These are phyloP conservation scores for Biscogniauxia sp. DNA, from an alignment of 2,329 filamentous ascomycete species.

Conservation along the genomic window DNA sequence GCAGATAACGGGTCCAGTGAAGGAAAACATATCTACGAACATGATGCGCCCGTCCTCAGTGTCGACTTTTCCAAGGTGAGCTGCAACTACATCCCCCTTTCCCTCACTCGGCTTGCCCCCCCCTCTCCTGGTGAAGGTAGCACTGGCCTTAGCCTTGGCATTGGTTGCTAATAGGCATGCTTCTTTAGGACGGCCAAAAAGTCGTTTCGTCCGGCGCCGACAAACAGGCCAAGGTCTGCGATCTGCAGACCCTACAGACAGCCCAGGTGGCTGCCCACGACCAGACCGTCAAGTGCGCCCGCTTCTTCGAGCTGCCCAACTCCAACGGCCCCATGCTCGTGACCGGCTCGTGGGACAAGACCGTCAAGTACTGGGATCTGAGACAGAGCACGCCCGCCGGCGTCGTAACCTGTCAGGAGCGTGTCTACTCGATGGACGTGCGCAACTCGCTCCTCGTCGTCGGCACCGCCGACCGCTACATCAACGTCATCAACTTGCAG, in stretches of 20 bases:
- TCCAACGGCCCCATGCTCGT: constrained; percentile 76
- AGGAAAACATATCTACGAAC: constrained; percentile 82
- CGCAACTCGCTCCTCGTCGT: constrained; percentile 85
- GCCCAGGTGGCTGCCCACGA: constrained; percentile 82
- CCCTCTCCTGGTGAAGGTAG: neutral
- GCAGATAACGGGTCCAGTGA: constrained; percentile 72
- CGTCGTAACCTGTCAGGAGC: constrained; percentile 67
- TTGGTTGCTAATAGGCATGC: constrained; percentile 7
- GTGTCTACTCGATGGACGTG: constrained; percentile 89
- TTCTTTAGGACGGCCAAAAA: constrained; percentile 77
- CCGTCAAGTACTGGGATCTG: constrained; percentile 85
- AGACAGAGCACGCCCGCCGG: constrained; percentile 64
- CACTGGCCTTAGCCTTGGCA: neutral
- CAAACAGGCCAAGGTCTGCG: constrained; percentile 85
- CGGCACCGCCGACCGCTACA: constrained; percentile 91
- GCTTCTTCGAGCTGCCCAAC: constrained; percentile 68
- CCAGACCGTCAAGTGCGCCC: constrained; percentile 73
- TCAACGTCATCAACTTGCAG: constrained; percentile 90
- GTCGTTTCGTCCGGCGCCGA: constrained; percentile 85
- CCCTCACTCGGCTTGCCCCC: neutral
- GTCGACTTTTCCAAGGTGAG: constrained; percentile 83
- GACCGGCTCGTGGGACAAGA: constrained; percentile 91
- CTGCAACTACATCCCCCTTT: constrained; percentile 27
- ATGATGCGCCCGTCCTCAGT: constrained; percentile 79
- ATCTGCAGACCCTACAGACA: constrained; percentile 67